These are phyloP conservation scores for Ogataea paraovalis DNA, from an alignment of 805 yeast genomes.

Conservation along the genomic window DNA sequence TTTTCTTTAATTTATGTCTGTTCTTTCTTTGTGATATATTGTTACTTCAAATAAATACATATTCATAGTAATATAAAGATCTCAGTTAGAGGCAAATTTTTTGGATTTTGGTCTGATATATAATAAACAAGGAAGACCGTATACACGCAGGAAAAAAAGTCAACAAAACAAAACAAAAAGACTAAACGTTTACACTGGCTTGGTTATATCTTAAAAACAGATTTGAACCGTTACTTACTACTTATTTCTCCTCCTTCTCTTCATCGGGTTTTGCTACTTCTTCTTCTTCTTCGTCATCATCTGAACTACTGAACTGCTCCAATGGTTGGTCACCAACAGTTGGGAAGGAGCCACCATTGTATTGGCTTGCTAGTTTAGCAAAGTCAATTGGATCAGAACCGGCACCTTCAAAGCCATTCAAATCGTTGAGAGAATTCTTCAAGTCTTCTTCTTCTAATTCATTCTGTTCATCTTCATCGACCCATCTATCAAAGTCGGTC, in stretches of 20 bases:
- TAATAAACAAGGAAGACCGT: no score
- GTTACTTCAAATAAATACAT: neutral
- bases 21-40: neutral
- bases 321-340: constrained; percentile 31
- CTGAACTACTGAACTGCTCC: constrained; percentile 28
- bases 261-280: constrained; percentile 12
- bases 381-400: constrained; percentile 22
- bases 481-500: constrained; percentile 98
- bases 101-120: no score
- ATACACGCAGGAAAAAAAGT: neutral
- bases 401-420: constrained; percentile 18
- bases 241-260: constrained; percentile 4
- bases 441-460: constrained; percentile 47
- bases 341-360: constrained; percentile 49
- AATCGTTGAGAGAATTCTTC: constrained; percentile 19
- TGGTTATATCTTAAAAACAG: no score
- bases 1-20: neutral
- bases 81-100: neutral
- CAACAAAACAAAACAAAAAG: neutral
- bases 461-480: constrained; percentile 96
- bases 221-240: no score
- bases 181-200: neutral
- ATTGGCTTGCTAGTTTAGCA: constrained; percentile 27
- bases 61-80: neutral
- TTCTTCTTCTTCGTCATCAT: constrained; percentile 25